Percentiles rank a stretch among this genome's conserved stretches.
Evolutionary conservation across 164 flowering plant species (phyloP).

Genomic region (Aristolochia californica): DNA sequence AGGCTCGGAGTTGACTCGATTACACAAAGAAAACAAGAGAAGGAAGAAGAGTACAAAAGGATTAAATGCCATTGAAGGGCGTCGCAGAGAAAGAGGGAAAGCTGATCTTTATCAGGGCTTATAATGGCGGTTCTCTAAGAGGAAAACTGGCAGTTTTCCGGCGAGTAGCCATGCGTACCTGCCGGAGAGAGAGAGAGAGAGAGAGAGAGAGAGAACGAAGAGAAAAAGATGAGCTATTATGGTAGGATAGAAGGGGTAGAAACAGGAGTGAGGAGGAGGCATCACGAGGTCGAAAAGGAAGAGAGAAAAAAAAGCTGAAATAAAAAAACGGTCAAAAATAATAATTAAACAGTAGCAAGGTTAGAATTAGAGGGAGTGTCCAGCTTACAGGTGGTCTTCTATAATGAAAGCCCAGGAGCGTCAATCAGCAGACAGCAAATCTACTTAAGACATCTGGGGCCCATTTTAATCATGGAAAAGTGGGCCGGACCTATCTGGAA

Average conservation of each 20-base stretch:
- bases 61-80: slow-evolving; percentile 6
- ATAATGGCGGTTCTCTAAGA: background rate
- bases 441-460: background rate
- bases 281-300: background rate
- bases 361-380: background rate
- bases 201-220: background rate
- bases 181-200: slow-evolving; percentile 1
- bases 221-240: background rate
- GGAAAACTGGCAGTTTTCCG: slow-evolving; percentile 1
- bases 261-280: background rate
- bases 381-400: background rate
- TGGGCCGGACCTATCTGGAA: too few relatives aligned
- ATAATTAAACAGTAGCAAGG: background rate
- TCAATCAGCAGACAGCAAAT: too few relatives aligned
- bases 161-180: slow-evolving; percentile 1
- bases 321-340: background rate
- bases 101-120: background rate
- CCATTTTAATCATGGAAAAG: too few relatives aligned
- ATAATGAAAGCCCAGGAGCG: background rate
- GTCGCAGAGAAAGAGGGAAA: background rate
- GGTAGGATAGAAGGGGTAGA: slow-evolving; percentile 2
- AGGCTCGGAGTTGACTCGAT: slow-evolving; percentile 26
- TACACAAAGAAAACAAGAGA: background rate
- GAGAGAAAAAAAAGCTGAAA: background rate
- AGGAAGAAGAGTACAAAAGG: background rate